phyloP scores from a whole-genome alignment of 2,329 filamentous ascomycete species.

The Botrytis cinerea region DNA sequence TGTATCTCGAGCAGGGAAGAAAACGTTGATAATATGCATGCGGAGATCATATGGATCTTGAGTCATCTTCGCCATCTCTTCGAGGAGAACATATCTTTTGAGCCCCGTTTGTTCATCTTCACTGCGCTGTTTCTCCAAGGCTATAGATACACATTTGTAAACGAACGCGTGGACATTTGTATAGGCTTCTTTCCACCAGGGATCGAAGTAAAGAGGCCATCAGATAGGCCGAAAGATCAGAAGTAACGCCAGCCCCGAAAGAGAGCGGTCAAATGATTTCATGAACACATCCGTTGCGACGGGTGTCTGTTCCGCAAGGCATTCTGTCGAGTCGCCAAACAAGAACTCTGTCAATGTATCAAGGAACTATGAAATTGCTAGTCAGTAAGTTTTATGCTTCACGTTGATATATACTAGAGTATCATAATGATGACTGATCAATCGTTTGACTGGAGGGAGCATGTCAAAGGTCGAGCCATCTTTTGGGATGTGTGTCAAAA shows the following conservation, averaged over 20 bases:
- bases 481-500: background rate
- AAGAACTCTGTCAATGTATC: constrained; percentile 5
- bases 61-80: background rate
- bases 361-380: background rate
- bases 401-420: too few relatives aligned
- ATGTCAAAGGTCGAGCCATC: constrained; percentile 19
- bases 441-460: background rate
- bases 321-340: constrained; percentile 12
- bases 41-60: background rate
- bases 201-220: constrained; percentile 23
- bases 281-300: constrained; percentile 22
- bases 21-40: constrained; percentile 8
- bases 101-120: too few relatives aligned
- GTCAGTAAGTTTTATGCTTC: background rate
- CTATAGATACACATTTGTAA: constrained; percentile 14
- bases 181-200: constrained; percentile 9
- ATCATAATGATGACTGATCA: background rate
- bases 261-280: constrained; percentile 1
- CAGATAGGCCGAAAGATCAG: constrained; percentile 15
- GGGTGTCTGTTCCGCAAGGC: background rate
- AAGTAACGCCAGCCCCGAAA: constrained; percentile 11
- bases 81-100: constrained; percentile 6
- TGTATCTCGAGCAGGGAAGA: constrained; percentile 7
- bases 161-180: constrained; percentile 15
- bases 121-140: constrained; percentile 9